A percentile compares a stretch with the other conserved stretches of the same genome.
These are phyloP conservation scores for Misopates orontium DNA, from an alignment of 257 asterid genomes.

Conservation along the genomic window DNA sequence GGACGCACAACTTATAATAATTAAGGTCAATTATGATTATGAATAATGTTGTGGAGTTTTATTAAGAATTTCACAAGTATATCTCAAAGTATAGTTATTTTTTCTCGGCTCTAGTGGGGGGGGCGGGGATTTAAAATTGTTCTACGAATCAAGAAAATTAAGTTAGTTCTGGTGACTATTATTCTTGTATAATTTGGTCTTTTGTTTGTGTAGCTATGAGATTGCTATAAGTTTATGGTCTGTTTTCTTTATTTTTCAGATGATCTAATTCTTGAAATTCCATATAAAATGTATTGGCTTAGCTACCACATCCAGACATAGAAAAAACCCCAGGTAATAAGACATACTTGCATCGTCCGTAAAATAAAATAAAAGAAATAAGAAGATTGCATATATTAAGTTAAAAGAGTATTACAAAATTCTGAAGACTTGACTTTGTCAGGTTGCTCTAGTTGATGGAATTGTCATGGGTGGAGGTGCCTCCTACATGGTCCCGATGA, in stretches of 20 bases:
- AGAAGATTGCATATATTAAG: too few relatives aligned
- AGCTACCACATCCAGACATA: conserved; percentile 92
- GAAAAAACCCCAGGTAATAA: conserved; percentile 71
- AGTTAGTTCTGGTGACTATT: conserved; percentile 54
- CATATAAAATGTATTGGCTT: conserved; percentile 90
- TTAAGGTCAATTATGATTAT: conserved; percentile 74
- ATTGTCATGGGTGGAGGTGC: conserved; percentile 98
- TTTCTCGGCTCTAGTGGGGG: conserved; percentile 78
- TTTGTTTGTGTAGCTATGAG: conserved; percentile 2
- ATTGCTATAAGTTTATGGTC: too few relatives aligned
- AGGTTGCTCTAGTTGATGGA: conserved; percentile 92
- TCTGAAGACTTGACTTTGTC: neutral
- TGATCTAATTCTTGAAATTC: conserved; percentile 74
- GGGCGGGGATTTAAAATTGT: conserved; percentile 89
- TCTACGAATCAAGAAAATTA: conserved; percentile 66
- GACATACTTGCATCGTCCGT: neutral
- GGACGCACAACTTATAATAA: conserved; percentile 58
- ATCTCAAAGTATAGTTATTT: too few relatives aligned
- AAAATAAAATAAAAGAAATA: neutral
- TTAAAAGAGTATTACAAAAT: too few relatives aligned
- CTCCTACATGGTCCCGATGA: conserved; percentile 83
- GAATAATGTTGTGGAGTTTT: too few relatives aligned
- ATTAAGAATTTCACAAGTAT: too few relatives aligned
- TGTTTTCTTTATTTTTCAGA: conserved; percentile 38
- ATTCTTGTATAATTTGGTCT: conserved; percentile 6